These are phyloP conservation scores for Cyclostephanos tholiformis DNA, from an alignment of 108 stramenopile genomes.

Conservation along the genomic window DNA sequence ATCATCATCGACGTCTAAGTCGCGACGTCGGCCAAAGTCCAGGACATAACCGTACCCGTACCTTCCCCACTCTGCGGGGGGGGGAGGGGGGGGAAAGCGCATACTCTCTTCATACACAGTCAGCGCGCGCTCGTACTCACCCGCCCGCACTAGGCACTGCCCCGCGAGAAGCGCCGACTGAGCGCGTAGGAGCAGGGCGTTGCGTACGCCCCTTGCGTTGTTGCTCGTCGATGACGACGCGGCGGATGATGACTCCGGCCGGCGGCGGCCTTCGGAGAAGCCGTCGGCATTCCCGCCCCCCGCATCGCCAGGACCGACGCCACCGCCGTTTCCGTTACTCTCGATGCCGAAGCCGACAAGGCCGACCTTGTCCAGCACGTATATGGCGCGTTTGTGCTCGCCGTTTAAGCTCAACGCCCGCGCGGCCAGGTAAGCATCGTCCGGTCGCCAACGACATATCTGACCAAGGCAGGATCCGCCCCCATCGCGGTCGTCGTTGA, in stretches of 20 bases:
- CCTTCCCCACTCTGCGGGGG: constrained; percentile 27
- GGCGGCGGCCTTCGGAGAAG: not conserved
- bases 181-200: constrained; percentile 29
- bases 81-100: constrained; percentile 46
- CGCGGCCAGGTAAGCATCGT: constrained; percentile 74
- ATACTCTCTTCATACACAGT: constrained; percentile 39
- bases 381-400: constrained; percentile 58
- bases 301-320: constrained; percentile 37
- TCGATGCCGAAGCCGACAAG: constrained; percentile 30
- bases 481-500: not conserved
- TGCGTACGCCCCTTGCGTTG: constrained; percentile 25
- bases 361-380: constrained; percentile 58
- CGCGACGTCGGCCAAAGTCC: not conserved
- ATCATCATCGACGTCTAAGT: not conserved
- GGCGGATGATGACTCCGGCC: too few relatives aligned
- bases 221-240: not conserved
- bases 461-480: not conserved
- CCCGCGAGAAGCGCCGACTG: constrained; percentile 47
- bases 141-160: constrained; percentile 34
- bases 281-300: constrained; percentile 39
- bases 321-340: not conserved
- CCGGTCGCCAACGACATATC: constrained; percentile 20
- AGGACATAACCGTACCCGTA: constrained; percentile 42
- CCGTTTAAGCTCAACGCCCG: constrained; percentile 50
- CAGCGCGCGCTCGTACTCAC: constrained; percentile 39